These are phyloP conservation scores for Nannizzia gypsea DNA, from an alignment of 2,329 filamentous ascomycete genomes.

Conservation along the genomic window DNA sequence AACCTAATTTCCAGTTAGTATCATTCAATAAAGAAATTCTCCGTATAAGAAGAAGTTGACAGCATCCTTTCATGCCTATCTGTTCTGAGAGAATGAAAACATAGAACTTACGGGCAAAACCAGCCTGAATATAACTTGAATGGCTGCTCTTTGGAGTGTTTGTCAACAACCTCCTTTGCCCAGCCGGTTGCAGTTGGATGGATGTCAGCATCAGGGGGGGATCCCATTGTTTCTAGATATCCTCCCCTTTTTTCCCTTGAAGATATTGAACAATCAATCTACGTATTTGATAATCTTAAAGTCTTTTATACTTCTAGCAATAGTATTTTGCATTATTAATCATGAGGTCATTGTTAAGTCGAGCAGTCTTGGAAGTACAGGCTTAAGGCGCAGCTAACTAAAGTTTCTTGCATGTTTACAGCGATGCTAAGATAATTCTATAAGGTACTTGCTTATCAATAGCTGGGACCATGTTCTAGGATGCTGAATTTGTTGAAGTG, in stretches of 20 bases:
- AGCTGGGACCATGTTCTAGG: too few relatives aligned
- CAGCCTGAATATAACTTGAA: conserved; percentile 59
- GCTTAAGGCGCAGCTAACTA: too few relatives aligned
- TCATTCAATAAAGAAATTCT: conserved; percentile 4
- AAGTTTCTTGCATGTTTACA: too few relatives aligned
- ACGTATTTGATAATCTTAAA: neutral
- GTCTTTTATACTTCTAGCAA: neutral
- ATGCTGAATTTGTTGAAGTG: too few relatives aligned
- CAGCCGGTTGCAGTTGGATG: conserved; percentile 36
- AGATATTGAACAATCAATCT: neutral
- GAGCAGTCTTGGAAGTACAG: too few relatives aligned
- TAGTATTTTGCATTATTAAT: neutral
- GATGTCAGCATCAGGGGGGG: conserved; percentile 30
- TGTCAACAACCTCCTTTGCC: conserved; percentile 29
- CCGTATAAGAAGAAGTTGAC: too few relatives aligned
- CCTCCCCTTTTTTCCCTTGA: neutral
- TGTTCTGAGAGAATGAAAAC: conserved; percentile 1
- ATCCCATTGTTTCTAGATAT: conserved; percentile 15
- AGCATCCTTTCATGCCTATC: neutral
- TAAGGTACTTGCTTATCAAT: too few relatives aligned
- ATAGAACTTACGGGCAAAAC: conserved; percentile 48
- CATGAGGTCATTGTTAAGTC: neutral
- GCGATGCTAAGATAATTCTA: too few relatives aligned
- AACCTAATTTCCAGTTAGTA: conserved; percentile 20
- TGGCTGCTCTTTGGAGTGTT: conserved; percentile 25